phyloP scores from a whole-genome alignment of 208 protist species.

The Leishmania mexicana region DNA sequence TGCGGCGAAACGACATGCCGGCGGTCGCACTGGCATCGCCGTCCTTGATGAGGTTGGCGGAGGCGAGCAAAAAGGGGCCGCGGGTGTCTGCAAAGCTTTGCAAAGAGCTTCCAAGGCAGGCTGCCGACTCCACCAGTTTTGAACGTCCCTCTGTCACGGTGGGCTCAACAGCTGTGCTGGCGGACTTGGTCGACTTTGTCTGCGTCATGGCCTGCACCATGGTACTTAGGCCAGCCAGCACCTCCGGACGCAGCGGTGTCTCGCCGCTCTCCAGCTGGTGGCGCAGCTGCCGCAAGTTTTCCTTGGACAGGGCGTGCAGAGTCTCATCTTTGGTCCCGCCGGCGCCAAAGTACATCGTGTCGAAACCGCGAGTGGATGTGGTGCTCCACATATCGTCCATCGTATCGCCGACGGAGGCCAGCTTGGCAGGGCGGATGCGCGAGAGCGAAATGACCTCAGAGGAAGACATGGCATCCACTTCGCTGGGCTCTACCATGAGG shows the following conservation, averaged over 20 bases:
- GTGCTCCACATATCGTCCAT: constrained; percentile 68
- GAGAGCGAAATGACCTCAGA: constrained; percentile 27
- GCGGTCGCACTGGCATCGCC: constrained; percentile 1
- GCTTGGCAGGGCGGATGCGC: constrained; percentile 15
- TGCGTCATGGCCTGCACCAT: constrained; percentile 40
- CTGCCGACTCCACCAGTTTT: constrained; percentile 13
- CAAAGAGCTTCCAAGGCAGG: constrained; percentile 12
- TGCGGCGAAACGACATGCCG: constrained; percentile 26
- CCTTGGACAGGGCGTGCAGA: constrained; percentile 44
- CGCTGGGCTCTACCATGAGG: constrained; percentile 46
- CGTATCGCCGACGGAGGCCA: constrained; percentile 18
- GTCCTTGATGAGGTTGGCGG: constrained; percentile 6
- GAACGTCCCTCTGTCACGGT: constrained; percentile 30
- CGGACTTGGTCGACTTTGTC: constrained; percentile 31
- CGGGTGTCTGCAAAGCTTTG: constrained; percentile 6
- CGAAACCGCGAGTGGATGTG: constrained; percentile 37
- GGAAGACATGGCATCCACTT: constrained; percentile 35
- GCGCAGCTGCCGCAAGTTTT: constrained; percentile 55
- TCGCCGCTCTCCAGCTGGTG: constrained; percentile 60
- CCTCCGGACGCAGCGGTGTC: constrained; percentile 56
- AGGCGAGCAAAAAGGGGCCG: background rate
- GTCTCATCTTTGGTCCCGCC: constrained; percentile 10
- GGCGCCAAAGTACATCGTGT: constrained; percentile 8
- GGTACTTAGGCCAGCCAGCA: constrained; percentile 45
- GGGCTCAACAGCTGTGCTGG: constrained; percentile 47